Base-by-base conservation (phyloP, 176 grass and related monocot species). In the Avena eriantha region DNA sequence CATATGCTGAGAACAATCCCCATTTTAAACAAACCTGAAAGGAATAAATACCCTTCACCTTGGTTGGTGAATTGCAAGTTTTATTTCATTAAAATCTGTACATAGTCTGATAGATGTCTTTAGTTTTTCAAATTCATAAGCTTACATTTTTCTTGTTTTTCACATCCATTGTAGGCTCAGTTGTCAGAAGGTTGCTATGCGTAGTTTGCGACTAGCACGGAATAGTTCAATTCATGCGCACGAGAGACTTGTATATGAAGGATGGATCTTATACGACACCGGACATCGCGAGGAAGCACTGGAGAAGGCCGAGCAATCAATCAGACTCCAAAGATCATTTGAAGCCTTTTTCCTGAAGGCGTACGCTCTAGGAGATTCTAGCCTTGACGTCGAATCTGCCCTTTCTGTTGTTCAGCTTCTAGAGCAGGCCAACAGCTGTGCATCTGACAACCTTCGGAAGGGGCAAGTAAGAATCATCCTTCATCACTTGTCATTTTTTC, bases 311-410 rank as follows among this genome's bases (percentile, higher is more conserved):
- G 92, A 98, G 87, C 86, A 98, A 53, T 96, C 97, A 14, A 90
- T 98, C 43, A 48, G 51, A 8, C 76, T 96, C 17, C 90, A 96
- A 74, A 93, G 94, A 61, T 96, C 97, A 86, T 98, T 98, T 19
- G 97, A 98, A 82, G 97, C 97, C 19, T 99, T 94, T 86, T 99
- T 96, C 35, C 92, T 96, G 0, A 94, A 99, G 88, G 97, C 97
- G 17, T 99, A 99, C 60, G 97, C 92, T 74, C 57, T 99, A 17
- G 94, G 91, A 80, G 94, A 99, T 82, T 90, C 90, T 43, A 93
- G 83, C 87, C 83, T 99, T 0, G 92, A 99, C 78, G 57, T 78
- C 16, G 84, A 82, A 72, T 93, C 90, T 51, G 87, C 93, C 21
- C 76, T 86, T 17, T 85, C 88, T 86, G 97, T 99, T 67, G 91